These are phyloP conservation scores for Plasmodium coatneyi DNA, from an alignment of 169 alveolate species.

Conservation along the genomic window DNA sequence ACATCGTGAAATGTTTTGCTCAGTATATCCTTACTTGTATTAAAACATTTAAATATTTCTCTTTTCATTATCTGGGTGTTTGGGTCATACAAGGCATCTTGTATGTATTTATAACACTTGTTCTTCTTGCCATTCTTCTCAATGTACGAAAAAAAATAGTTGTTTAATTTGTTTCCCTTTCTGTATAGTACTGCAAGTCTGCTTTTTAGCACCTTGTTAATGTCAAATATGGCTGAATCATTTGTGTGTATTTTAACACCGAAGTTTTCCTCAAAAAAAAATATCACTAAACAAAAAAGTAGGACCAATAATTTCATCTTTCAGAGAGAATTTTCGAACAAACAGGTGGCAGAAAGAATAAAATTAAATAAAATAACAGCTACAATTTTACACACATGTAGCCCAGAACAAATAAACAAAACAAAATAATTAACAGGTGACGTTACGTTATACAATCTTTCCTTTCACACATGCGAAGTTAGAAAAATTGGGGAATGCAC, in stretches of 20 bases:
- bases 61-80: slow-evolving; percentile 66
- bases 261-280: slow-evolving; percentile 58
- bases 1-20: slow-evolving; percentile 60
- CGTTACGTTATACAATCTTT: neutral
- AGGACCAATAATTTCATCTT: slow-evolving; percentile 59
- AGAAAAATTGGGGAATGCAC: neutral
- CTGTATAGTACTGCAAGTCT: slow-evolving; percentile 53
- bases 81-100: slow-evolving; percentile 71
- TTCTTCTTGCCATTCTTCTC: slow-evolving; percentile 70
- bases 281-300: slow-evolving; percentile 51
- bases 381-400: neutral
- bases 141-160: slow-evolving; percentile 70
- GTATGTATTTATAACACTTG: slow-evolving; percentile 67
- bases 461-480: neutral
- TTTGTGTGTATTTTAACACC: slow-evolving; percentile 56
- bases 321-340: slow-evolving; percentile 27
- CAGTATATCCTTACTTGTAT: slow-evolving; percentile 51
- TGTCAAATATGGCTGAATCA: slow-evolving; percentile 73
- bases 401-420: neutral
- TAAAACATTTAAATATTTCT: slow-evolving; percentile 45
- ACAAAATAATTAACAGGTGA: neutral
- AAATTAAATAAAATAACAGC: slow-evolving; percentile 2
- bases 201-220: slow-evolving; percentile 36
- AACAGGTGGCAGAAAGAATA: neutral
- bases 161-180: slow-evolving; percentile 71